phyloP scores from a whole-genome alignment of 108 stramenopile species.

The Nannochloropsis gaditana region DNA sequence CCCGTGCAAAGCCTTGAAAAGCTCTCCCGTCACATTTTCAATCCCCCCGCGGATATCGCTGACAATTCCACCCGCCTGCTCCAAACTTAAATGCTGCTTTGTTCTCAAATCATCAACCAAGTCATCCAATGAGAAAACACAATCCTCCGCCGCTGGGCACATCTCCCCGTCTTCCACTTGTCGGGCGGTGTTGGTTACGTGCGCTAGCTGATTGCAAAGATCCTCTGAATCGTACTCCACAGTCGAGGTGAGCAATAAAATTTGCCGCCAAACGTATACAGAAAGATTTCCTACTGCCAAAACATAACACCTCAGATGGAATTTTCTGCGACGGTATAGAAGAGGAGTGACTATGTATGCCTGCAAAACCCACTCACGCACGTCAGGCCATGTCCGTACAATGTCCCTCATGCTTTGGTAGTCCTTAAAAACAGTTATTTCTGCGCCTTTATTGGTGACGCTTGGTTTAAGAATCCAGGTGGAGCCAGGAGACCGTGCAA shows the following conservation, averaged over 20 bases:
- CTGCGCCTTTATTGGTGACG: constrained; percentile 54
- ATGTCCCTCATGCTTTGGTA: constrained; percentile 49
- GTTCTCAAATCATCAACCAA: constrained; percentile 20
- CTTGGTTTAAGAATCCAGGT: constrained; percentile 57
- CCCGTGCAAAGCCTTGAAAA: constrained; percentile 50
- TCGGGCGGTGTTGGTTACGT: constrained; percentile 59
- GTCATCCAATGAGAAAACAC: constrained; percentile 35
- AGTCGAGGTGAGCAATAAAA: constrained; percentile 43
- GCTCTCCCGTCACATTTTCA: constrained; percentile 31
- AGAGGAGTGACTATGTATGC: constrained; percentile 36
- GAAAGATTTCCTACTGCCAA: constrained; percentile 45
- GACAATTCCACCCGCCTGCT: constrained; percentile 23
- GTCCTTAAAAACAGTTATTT: constrained; percentile 39
- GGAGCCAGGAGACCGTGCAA: background rate
- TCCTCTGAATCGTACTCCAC: constrained; percentile 24
- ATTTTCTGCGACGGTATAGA: constrained; percentile 48
- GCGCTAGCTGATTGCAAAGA: constrained; percentile 34
- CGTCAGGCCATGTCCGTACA: constrained; percentile 30
- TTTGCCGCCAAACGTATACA: constrained; percentile 53
- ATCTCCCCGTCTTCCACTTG: constrained; percentile 35
- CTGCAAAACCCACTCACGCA: constrained; percentile 54
- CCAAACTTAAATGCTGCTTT: background rate
- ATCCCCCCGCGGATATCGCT: constrained; percentile 32
- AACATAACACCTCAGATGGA: constrained; percentile 59
- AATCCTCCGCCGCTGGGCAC: constrained; percentile 48